phyloP scores from a whole-genome alignment of 352 stramenopile genomes.

The Pythium phragmiticola region DNA sequence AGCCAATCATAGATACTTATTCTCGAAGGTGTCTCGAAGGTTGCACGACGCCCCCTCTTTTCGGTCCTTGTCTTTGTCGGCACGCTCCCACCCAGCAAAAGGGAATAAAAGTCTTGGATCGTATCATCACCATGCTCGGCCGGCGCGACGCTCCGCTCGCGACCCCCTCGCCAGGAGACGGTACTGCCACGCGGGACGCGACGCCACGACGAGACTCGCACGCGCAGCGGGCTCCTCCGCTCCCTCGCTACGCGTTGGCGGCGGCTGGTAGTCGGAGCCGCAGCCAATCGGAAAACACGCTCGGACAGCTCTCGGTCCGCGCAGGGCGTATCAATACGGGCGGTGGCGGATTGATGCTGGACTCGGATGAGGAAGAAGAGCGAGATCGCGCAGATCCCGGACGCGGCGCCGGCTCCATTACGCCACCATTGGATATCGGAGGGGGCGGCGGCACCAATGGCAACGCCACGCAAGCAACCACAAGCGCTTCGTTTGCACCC shows the following conservation, averaged over 20 bases:
- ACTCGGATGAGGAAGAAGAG: constrained; percentile 22
- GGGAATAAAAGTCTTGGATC: background rate
- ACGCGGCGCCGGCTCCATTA: constrained; percentile 1
- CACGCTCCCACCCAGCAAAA: constrained; percentile 6
- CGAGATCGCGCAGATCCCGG: background rate
- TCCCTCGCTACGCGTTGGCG: background rate
- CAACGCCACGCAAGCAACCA: constrained; percentile 8
- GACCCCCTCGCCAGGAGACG: constrained; percentile 1
- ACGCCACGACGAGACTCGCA: background rate
- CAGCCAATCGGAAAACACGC: constrained; percentile 28
- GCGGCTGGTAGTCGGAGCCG: constrained; percentile 11
- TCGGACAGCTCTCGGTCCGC: background rate
- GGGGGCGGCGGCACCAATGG: background rate
- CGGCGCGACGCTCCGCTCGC: constrained; percentile 13
- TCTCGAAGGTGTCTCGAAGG: constrained; percentile 18
- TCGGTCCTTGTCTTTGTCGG: constrained; percentile 28
- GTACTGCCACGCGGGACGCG: constrained; percentile 5
- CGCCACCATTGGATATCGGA: constrained; percentile 13
- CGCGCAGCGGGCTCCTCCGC: background rate
- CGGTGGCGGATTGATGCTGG: constrained; percentile 13
- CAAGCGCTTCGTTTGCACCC: constrained; percentile 14
- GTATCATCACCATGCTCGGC: constrained; percentile 11
- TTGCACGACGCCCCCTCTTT: constrained; percentile 10
- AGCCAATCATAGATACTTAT: constrained; percentile 15
- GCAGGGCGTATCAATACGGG: background rate